These are phyloP conservation scores for Linum lewisii DNA, from an alignment of 345 rosid species.

Conservation along the genomic window DNA sequence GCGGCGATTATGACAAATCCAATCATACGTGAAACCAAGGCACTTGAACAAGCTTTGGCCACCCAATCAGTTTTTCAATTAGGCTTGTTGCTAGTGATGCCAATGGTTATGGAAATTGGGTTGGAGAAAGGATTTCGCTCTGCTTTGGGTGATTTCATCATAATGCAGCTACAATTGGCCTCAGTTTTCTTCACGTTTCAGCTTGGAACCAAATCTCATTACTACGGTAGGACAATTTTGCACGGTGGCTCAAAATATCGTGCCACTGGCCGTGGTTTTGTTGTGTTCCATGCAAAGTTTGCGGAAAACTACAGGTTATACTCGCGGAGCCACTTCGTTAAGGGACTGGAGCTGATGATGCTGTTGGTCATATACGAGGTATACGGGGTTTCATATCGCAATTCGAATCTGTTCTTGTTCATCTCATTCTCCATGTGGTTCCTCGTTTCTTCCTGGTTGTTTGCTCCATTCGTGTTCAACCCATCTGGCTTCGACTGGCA, in stretches of 20 bases:
- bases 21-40: slow-evolving; percentile 48
- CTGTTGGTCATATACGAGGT: slow-evolving; percentile 71
- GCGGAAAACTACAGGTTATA: slow-evolving; percentile 79
- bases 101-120: slow-evolving; percentile 90
- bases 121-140: slow-evolving; percentile 91
- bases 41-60: slow-evolving; percentile 78
- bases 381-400: slow-evolving; percentile 68
- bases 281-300: slow-evolving; percentile 85
- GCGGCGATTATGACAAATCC: slow-evolving; percentile 46
- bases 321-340: slow-evolving; percentile 77
- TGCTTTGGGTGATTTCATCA: slow-evolving; percentile 88
- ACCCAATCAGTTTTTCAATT: slow-evolving; percentile 78
- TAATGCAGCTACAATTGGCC: slow-evolving; percentile 91
- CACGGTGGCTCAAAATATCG: slow-evolving; percentile 98
- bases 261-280: slow-evolving; percentile 96
- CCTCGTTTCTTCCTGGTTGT: slow-evolving; percentile 65
- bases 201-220: slow-evolving; percentile 93
- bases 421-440: slow-evolving; percentile 87
- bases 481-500: slow-evolving; percentile 97
- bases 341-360: slow-evolving; percentile 78
- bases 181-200: slow-evolving; percentile 92
- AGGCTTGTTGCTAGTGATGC: slow-evolving; percentile 73
- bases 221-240: slow-evolving; percentile 85
- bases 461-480: slow-evolving; percentile 81
- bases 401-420: slow-evolving; percentile 56